Evolutionary conservation across 352 stramenopile genomes (phyloP).

Genomic region (Phytophthora crassamura): DNA sequence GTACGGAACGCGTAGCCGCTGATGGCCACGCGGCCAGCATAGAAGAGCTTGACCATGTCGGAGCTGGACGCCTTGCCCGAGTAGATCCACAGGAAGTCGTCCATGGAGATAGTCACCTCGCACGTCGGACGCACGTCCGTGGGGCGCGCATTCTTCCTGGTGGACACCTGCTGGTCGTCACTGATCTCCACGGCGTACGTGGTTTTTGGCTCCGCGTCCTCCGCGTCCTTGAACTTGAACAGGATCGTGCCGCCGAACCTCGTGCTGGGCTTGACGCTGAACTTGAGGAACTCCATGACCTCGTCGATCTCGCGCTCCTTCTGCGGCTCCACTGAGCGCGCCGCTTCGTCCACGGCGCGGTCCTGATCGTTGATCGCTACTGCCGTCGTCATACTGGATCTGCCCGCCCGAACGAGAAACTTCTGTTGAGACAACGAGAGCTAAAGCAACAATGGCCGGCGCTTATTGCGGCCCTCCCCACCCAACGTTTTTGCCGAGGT

Average conservation of each 20-base stretch:
- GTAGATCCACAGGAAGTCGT: slow-evolving; percentile 89
- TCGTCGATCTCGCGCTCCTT: slow-evolving; percentile 86
- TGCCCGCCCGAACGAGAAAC: neutral
- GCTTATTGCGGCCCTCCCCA: slow-evolving; percentile 9
- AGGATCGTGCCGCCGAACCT: slow-evolving; percentile 83
- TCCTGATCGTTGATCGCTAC: slow-evolving; percentile 22
- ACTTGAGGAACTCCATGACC: slow-evolving; percentile 88
- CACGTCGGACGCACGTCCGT: slow-evolving; percentile 59
- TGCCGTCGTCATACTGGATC: slow-evolving; percentile 5
- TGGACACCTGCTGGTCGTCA: slow-evolving; percentile 54
- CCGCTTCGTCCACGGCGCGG: slow-evolving; percentile 10
- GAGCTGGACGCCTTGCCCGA: slow-evolving; percentile 83
- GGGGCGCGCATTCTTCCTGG: slow-evolving; percentile 59
- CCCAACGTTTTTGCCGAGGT: slow-evolving; percentile 34
- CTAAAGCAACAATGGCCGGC: slow-evolving; percentile 28
- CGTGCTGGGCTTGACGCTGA: slow-evolving; percentile 78
- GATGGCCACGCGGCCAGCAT: slow-evolving; percentile 77
- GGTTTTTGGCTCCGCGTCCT: slow-evolving; percentile 43
- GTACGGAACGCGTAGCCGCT: slow-evolving; percentile 85
- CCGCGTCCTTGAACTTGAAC: slow-evolving; percentile 79
- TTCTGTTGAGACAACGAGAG: slow-evolving; percentile 3
- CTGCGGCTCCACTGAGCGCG: slow-evolving; percentile 8
- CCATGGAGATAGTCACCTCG: slow-evolving; percentile 86
- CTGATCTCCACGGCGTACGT: slow-evolving; percentile 77
- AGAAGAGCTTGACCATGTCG: slow-evolving; percentile 84